phyloP scores from a whole-genome alignment of 495 filamentous ascomycete species.

The Podospora fimiseda region DNA sequence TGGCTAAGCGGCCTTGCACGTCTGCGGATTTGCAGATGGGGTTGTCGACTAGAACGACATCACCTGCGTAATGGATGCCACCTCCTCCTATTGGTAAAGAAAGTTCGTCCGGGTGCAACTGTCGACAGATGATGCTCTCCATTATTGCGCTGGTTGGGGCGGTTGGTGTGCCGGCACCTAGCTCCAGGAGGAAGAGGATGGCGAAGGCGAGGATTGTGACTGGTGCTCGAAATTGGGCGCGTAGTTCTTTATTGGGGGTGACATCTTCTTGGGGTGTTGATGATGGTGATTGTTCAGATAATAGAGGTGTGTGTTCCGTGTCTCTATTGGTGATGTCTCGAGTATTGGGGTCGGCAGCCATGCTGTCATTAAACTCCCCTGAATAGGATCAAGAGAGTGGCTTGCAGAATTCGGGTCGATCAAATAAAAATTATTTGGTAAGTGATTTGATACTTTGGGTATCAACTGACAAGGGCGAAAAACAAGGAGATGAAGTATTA shows the following conservation, averaged over 20 bases:
- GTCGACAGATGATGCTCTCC: slow-evolving; percentile 29
- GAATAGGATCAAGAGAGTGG: too few species aligned
- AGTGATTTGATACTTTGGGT: too few species aligned
- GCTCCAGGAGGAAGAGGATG: slow-evolving; percentile 26
- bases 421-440: too few species aligned
- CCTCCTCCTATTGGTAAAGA: not conserved
- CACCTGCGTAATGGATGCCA: not conserved
- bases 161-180: slow-evolving; percentile 14
- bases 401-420: too few species aligned
- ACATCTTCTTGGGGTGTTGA: not conserved
- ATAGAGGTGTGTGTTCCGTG: slow-evolving; percentile 13
- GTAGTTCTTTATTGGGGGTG: slow-evolving; percentile 2
- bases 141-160: slow-evolving; percentile 26
- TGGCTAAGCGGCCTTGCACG: slow-evolving; percentile 29
- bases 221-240: slow-evolving; percentile 14
- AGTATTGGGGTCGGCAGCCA: too few species aligned
- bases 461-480: not conserved
- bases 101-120: slow-evolving; percentile 23
- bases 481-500: too few species aligned
- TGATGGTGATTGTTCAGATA: not conserved
- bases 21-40: slow-evolving; percentile 19
- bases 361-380: not conserved
- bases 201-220: slow-evolving; percentile 21
- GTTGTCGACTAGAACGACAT: slow-evolving; percentile 10
- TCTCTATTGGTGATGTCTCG: too few species aligned